Evolutionary conservation across 306 rosid genomes (phyloP), one percentile per base, ranked within the genome.

Genomic region (Cicer chorassanicum): DNA sequence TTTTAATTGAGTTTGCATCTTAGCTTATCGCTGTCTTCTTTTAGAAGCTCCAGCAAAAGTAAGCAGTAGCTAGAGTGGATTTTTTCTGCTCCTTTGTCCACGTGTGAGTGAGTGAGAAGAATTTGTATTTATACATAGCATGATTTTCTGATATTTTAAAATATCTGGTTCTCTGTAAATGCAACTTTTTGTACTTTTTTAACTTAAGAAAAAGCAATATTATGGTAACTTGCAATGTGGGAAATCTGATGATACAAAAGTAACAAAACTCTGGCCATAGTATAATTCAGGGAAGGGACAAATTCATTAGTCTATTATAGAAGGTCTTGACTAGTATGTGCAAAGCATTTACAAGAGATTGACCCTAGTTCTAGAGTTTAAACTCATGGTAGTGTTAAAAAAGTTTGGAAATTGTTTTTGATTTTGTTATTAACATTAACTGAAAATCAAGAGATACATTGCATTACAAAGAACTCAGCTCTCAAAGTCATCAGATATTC

Each of bases 41-140:
- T 46, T 15, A 39, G 16, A 67, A 56, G 36, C 67, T 9, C 8
- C 62, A 49, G 41, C 13, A 19, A 8, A 70, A 43, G 50, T 55
- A 65, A 54, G 59, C 62, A 43, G 38, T 49, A 38, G 24, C 48
- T 24, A 34, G 38, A 61, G 29, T 44, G 14, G 16, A 43, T 18
- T 56, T 60, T 64, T 46, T 66, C 64, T 68, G 65, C 65, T 68
- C 13, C 57, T 18, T 65, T 65, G 82, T 67, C 75, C 29, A 54
- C 16, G 29, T 40, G 69, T 72, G 87, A 14, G 54, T 76, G 74
- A 73, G 73, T 61, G 80, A 8, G 76, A 54, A 13, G 68, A 63
- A 54, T 54, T 69, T 81, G 80, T 77, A 56, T 64, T 5, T 15
- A 16, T 29, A 61, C 46, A 8, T 39, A 18, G 70, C 39, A 12